phyloP scores from a whole-genome alignment of 1,139 yeast genomes.

The Yamadazyma songkhlaensis region DNA sequence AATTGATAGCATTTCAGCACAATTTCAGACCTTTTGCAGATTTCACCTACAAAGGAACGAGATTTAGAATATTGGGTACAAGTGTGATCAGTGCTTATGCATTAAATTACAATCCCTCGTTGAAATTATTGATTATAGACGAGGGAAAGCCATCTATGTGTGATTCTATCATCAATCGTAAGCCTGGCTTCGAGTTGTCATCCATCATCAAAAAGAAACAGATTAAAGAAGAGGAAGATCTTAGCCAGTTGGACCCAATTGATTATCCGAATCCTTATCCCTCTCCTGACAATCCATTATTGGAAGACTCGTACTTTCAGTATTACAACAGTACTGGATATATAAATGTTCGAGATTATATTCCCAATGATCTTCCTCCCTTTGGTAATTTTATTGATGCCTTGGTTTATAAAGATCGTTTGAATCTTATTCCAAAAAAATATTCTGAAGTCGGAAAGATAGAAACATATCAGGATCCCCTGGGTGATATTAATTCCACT shows the following conservation, averaged over 20 bases:
- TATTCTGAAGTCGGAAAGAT: conserved; percentile 34
- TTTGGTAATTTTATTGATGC: conserved; percentile 38
- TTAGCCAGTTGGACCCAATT: conserved; percentile 8
- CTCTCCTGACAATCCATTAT: conserved; percentile 20
- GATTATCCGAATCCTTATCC: conserved; percentile 33
- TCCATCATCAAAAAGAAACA: conserved; percentile 20
- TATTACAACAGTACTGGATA: conserved; percentile 9
- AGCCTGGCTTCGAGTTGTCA: conserved; percentile 26
- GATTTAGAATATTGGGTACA: conserved; percentile 42
- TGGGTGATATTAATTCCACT: conserved; percentile 23
- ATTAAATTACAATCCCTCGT: conserved; percentile 30
- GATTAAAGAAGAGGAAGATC: conserved; percentile 5
- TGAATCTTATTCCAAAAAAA: conserved; percentile 29
- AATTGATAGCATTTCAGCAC: conserved; percentile 33
- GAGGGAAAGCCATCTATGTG: conserved; percentile 33
- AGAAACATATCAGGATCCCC: conserved; percentile 31
- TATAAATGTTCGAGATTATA: conserved; percentile 16
- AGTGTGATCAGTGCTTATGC: conserved; percentile 30
- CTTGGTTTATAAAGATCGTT: conserved; percentile 17
- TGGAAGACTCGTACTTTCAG: conserved; percentile 11
- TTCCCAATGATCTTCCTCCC: conserved; percentile 38
- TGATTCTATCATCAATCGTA: conserved; percentile 33
- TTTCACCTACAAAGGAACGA: conserved; percentile 33
- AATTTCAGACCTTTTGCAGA: conserved; percentile 41
- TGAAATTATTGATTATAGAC: conserved; percentile 36